Evolutionary conservation across 2,329 filamentous ascomycete species (phyloP), one percentile per base, ranked within the genome.

Genomic region (Rutstroemia sp.): DNA sequence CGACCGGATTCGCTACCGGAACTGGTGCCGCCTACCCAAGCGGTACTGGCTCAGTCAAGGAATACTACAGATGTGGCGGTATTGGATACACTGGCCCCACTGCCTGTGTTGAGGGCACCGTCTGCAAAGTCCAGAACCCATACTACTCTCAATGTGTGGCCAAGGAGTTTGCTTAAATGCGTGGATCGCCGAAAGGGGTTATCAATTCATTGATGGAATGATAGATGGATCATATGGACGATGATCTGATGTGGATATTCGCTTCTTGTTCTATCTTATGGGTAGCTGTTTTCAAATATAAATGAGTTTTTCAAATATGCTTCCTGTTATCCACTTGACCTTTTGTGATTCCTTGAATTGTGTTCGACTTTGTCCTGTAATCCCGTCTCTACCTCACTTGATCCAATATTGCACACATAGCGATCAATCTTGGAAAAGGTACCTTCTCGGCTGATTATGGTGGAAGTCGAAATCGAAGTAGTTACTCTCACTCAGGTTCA

Each of bases 1-100:
- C 52, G 1, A 54, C 52, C 8, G 52, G 52, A n/a, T 39, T 49
- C 9, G 52, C 52, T 41, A 49, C 52, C 16, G 52, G 44, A 49
- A 54, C 52, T n/a, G 52, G 21, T 7, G 10, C 45, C 16, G 44
- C 52, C 5, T 49, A 49, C n/a, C 52, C 52, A 27, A 27, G 42
- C 12, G 14, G 44, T n/a, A 27, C 47, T 18, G 9, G 42, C n/a
- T 18, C 47, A 18, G 23, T 34, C 16, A 21, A 46, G 23, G 59
- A 34, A 19, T 66, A 61, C 39, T 44, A 51, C 23, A 62, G 65
- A 52, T 66, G 65, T 49, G 64, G 65, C 47, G 64, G 64, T 54
- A 52, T 59, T 46, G 34, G 39, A 1, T 64, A 56, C 30, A 54
- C 57, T 9, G 64, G 65, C 9, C 19, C 49, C 8, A 64, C 59